These are phyloP conservation scores for Firmiana major DNA, from an alignment of 345 rosid species.

Conservation along the genomic window DNA sequence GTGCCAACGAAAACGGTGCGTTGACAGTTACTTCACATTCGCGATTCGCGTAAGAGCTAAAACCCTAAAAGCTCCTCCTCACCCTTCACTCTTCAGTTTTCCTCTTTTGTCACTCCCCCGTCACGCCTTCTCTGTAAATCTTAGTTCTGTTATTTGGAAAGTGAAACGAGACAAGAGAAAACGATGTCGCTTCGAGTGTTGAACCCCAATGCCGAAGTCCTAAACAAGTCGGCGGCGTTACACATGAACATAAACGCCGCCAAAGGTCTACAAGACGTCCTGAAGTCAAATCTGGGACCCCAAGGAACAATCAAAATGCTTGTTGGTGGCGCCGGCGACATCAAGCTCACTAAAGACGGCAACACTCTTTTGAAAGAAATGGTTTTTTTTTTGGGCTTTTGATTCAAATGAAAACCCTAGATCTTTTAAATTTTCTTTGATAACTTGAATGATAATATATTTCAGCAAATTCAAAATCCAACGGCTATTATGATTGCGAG, in stretches of 20 bases:
- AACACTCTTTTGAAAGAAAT: slow-evolving; percentile 94
- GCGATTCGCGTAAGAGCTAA: not conserved
- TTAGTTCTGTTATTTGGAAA: not conserved
- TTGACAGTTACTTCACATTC: not conserved
- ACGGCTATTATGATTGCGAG: slow-evolving; percentile 99
- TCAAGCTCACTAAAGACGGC: slow-evolving; percentile 96
- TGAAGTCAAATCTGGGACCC: slow-evolving; percentile 91
- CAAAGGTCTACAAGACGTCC: slow-evolving; percentile 92
- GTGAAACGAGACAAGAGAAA: not conserved
- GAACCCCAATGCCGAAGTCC: slow-evolving; percentile 97
- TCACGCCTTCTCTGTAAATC: not conserved
- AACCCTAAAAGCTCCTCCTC: not conserved
- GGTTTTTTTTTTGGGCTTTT: slow-evolving; percentile 29
- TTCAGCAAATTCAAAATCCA: slow-evolving; percentile 97
- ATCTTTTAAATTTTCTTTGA: slow-evolving; percentile 6
- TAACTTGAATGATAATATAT: not conserved
- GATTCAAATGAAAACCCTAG: not conserved
- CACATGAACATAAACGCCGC: slow-evolving; percentile 99
- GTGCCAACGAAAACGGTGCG: not conserved
- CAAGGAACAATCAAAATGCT: slow-evolving; percentile 99
- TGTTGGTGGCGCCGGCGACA: slow-evolving; percentile 98
- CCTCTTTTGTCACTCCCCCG: not conserved
- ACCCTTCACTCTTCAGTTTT: not conserved
- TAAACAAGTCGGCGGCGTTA: slow-evolving; percentile 96
- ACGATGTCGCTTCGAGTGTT: slow-evolving; percentile 77